A percentile compares a stretch with the other conserved stretches of the same genome.
These are phyloP conservation scores for Pseudozyma thailandica DNA, from an alignment of 1,284 basidiomycete species.

Conservation along the genomic window DNA sequence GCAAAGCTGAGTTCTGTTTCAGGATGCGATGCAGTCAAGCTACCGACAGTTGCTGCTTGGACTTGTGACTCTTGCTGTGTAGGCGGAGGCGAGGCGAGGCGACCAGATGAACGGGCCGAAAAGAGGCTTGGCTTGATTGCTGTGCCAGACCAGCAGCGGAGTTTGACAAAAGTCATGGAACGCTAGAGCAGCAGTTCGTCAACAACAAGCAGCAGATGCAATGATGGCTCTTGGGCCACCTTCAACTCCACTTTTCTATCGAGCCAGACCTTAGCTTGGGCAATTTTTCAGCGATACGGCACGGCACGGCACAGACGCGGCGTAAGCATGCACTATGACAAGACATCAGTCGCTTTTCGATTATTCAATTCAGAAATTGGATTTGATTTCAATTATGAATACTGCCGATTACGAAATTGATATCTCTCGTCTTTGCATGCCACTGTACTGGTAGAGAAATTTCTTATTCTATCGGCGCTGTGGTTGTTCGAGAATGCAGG, in stretches of 20 bases:
- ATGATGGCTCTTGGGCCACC: conserved; percentile 9
- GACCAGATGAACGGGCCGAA: conserved; percentile 2
- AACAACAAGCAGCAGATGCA: conserved; percentile 2
- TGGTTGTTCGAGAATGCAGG: not conserved
- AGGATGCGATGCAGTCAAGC: conserved; percentile 4
- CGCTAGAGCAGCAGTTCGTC: conserved; percentile 6
- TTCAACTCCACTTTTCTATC: not conserved
- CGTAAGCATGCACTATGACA: conserved; percentile 14
- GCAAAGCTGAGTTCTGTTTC: conserved; percentile 13
- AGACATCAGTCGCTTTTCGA: conserved; percentile 4
- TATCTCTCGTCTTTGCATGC: not conserved
- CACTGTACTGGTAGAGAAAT: no score
- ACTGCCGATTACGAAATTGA: not conserved
- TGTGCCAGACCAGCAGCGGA: conserved; percentile 1
- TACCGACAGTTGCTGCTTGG: not conserved
- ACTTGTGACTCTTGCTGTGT: not conserved
- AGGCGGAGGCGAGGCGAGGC: not conserved
- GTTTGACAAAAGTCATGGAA: not conserved
- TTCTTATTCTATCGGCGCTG: no score
- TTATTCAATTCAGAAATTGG: conserved; percentile 1
- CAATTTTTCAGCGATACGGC: no score
- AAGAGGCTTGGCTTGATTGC: no score
- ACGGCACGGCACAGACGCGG: conserved; percentile 5
- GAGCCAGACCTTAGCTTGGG: no score
- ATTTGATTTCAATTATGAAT: not conserved